Conservation (phyloP, 371 early-diverging fungal genomes). For the Haplosporangium sp. region DNA sequence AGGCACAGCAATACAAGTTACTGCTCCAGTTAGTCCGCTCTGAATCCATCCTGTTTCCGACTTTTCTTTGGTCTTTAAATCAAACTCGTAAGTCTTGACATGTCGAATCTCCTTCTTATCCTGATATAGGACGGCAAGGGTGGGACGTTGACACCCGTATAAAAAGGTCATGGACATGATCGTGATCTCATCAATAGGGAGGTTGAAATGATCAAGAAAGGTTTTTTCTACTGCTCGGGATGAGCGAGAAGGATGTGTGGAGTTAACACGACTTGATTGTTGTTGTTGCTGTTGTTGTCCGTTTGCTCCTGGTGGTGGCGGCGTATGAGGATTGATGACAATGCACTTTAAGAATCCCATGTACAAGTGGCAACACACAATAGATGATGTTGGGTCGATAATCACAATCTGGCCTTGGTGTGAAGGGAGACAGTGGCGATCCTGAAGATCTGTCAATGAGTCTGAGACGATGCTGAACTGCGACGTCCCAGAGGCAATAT, state of each 20-base stretch:
- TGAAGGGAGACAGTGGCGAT: conserved; percentile 42
- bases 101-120: conserved; percentile 74
- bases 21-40: conserved; percentile 66
- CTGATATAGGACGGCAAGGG: conserved; percentile 81
- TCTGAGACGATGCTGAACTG: conserved; percentile 51
- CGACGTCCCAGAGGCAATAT: conserved; percentile 10
- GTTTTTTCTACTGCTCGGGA: conserved; percentile 47
- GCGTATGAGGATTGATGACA: conserved; percentile 25
- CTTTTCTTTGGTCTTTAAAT: conserved; percentile 61
- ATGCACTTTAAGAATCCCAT: conserved; percentile 38
- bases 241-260: conserved; percentile 25
- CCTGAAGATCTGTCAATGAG: conserved; percentile 34
- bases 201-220: conserved; percentile 35
- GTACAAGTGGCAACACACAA: conserved; percentile 45
- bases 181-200: conserved; percentile 77
- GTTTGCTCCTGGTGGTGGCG: conserved; percentile 6
- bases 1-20: conserved; percentile 70
- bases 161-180: conserved; percentile 79
- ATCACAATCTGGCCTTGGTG: conserved; percentile 35
- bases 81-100: conserved; percentile 74
- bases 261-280: neutral
- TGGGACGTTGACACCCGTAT: conserved; percentile 63
- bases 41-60: conserved; percentile 62
- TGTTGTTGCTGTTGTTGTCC: conserved; percentile 7
- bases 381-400: conserved; percentile 34